Conservation (phyloP, 441 rosid species). For the Erodium trifolium region DNA sequence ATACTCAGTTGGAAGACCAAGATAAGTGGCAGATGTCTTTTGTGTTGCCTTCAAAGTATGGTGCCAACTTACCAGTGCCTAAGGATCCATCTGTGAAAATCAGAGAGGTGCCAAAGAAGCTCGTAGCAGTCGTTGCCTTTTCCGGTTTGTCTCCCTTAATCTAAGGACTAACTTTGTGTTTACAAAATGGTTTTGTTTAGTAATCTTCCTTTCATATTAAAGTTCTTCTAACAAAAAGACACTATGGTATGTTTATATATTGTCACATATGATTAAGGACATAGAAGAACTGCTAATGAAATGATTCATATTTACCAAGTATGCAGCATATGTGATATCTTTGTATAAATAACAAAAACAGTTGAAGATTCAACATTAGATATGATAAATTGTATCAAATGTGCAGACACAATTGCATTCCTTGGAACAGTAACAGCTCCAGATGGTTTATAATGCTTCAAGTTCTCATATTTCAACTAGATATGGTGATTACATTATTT, state of each 20-base stretch:
- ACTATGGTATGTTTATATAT: background rate
- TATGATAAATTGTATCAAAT: background rate
- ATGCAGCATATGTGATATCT: background rate
- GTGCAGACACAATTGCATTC: background rate
- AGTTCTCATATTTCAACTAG: background rate
- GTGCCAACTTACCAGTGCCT: slow-evolving; percentile 66
- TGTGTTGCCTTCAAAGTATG: slow-evolving; percentile 82
- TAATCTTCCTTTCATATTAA: background rate
- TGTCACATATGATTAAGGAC: background rate
- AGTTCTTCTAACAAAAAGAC: background rate
- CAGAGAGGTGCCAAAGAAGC: slow-evolving; percentile 58
- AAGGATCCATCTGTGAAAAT: slow-evolving; percentile 62
- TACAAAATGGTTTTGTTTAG: background rate
- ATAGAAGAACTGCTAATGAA: background rate
- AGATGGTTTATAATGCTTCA: background rate
- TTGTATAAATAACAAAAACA: background rate
- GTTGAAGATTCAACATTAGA: background rate
- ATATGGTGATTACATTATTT: background rate
- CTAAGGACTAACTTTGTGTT: background rate
- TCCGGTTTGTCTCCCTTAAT: slow-evolving; percentile 39
- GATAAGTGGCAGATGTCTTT: slow-evolving; percentile 83
- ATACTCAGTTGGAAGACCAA: slow-evolving; percentile 43
- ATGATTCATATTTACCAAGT: background rate
- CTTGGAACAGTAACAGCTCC: background rate
- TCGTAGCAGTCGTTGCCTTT: slow-evolving; percentile 69